Base-by-base conservation (phyloP, 306 rosid genomes). In the Cicer cuneatum region DNA sequence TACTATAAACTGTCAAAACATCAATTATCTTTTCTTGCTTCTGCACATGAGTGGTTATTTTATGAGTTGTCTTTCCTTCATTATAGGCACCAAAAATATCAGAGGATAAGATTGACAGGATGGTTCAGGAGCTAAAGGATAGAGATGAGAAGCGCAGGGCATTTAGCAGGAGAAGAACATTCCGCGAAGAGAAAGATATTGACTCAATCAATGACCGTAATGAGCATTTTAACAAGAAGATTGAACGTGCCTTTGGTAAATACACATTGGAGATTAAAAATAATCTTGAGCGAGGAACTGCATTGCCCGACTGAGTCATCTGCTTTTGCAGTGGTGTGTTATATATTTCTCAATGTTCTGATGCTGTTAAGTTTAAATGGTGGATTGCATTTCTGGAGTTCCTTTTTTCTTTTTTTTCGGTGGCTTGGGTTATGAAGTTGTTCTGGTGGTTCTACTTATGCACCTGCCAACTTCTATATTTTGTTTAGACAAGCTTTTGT, bases 241-340 rank as follows among this genome's bases (percentile, higher is more conserved):
- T 94, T 74, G 98, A 94, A 75, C 93, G 99, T 53, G 99, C 99
- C 82, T 94, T 94, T 62, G 99, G 99, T 42, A 92, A 78, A 85
- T 92, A 92, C 95, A 94, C 99, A 1, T 76, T 94, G 86, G 99
- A 94, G 89, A 94, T 94, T 62, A 94, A 94, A 80, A 94, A 94
- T 86, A 94, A 94, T 81, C 99, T 94, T 10, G 99, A 94, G 87
- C 92, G 99, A 2, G 98, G 99, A 80, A 94, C 99, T 74, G 99
- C 99, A 7, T 78, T 94, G 73, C 98, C 99, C 1, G 98, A 94
- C 80, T 94, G 77, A 87, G 83, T 76, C 47, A 66, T 40, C 37
- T 78, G 81, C 77, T 29, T 40, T 7, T 70, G 57, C 51, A 7
- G 41, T 37, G 63, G 5, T 73, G 66, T 42, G 59, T 41, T n/a